These are phyloP conservation scores for Leccinum fibrillosum DNA, from an alignment of 768 basidiomycete genomes.

Conservation along the genomic window DNA sequence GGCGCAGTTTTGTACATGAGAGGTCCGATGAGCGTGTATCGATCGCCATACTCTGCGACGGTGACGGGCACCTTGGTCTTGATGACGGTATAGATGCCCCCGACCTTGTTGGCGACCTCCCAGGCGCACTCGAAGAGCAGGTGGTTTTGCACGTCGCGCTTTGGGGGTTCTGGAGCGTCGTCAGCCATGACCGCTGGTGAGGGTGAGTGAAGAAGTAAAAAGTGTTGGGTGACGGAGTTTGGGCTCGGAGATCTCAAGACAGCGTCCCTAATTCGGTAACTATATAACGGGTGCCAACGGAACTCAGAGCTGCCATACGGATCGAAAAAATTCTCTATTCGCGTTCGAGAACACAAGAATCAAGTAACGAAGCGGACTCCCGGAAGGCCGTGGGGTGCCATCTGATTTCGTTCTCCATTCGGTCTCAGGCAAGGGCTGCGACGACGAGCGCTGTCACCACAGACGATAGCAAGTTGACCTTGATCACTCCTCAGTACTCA, in stretches of 20 bases:
- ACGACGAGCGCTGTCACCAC: constrained; percentile 35
- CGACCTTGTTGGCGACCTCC: constrained; percentile 99
- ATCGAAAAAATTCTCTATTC: not conserved
- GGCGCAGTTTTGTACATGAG: constrained; percentile 97
- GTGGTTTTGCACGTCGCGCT: constrained; percentile 75
- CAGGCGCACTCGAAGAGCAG: constrained; percentile 94
- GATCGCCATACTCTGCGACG: constrained; percentile 90
- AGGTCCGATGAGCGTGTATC: constrained; percentile 97
- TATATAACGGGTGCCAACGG: not conserved
- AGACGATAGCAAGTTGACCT: constrained; percentile 48
- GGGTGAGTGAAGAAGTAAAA: not conserved
- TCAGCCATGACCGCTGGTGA: constrained; percentile 19
- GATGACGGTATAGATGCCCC: constrained; percentile 99
- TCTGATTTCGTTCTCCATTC: not conserved
- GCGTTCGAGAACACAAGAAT: not conserved
- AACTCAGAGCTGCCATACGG: not conserved
- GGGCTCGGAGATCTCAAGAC: constrained; percentile 7
- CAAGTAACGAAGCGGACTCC: not conserved
- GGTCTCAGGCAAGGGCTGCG: constrained; percentile 32
- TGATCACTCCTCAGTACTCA: constrained; percentile 10
- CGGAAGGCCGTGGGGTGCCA: not conserved
- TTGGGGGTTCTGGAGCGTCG: constrained; percentile 20
- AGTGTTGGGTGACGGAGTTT: constrained; percentile 4
- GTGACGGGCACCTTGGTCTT: constrained; percentile 99
- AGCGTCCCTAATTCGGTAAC: constrained; percentile 23